These are phyloP conservation scores for Zangia roseola DNA, from an alignment of 768 basidiomycete genomes.

Conservation along the genomic window DNA sequence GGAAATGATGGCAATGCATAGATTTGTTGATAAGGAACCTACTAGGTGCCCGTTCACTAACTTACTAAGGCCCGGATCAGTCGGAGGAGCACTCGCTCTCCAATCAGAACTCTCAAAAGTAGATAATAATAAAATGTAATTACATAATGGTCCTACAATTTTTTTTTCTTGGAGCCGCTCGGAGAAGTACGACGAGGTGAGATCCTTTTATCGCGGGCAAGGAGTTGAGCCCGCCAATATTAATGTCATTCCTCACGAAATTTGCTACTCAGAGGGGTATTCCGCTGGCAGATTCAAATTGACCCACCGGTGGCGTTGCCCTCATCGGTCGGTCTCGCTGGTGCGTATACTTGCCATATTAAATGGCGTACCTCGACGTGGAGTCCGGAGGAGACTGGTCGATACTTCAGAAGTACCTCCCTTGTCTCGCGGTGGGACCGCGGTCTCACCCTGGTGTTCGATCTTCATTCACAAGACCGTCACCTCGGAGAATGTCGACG, in stretches of 20 bases:
- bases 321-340: slow-evolving; percentile 22
- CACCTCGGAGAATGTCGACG: slow-evolving; percentile 15
- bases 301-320: slow-evolving; percentile 8
- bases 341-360: slow-evolving; percentile 6
- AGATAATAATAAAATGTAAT: too few relatives aligned
- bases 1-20: too few relatives aligned
- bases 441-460: background rate
- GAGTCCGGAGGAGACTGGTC: background rate
- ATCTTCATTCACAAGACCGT: slow-evolving; percentile 11
- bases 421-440: slow-evolving; percentile 16
- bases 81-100: too few relatives aligned
- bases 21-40: too few relatives aligned
- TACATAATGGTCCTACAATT: too few relatives aligned
- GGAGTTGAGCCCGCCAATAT: slow-evolving; percentile 22
- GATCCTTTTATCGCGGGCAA: slow-evolving; percentile 14
- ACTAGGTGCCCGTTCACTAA: too few relatives aligned
- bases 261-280: slow-evolving; percentile 17
- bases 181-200: slow-evolving; percentile 15
- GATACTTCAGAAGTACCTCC: slow-evolving; percentile 17
- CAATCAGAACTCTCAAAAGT: too few relatives aligned
- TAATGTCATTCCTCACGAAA: slow-evolving; percentile 10
- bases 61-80: too few relatives aligned
- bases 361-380: slow-evolving; percentile 19
- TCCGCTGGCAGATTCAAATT: slow-evolving; percentile 4
- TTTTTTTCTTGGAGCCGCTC: too few relatives aligned